phyloP scores from a whole-genome alignment of 257 asterid species.

The Gynochthodes officinalis region DNA sequence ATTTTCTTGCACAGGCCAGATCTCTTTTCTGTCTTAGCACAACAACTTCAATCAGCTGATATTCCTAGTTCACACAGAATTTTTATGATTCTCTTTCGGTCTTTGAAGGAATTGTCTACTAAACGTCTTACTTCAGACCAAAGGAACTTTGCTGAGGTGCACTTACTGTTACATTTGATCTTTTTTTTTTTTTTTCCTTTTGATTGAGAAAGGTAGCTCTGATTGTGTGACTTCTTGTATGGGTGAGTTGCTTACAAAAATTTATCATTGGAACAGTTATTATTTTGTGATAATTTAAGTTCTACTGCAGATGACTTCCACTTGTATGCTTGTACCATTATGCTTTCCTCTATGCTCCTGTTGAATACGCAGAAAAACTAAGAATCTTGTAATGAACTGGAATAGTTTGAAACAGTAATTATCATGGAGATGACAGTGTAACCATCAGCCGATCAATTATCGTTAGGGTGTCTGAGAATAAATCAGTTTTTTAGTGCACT shows the following conservation, averaged over 20 bases:
- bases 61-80: constrained; percentile 85
- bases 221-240: not conserved
- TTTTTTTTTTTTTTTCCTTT: not conserved
- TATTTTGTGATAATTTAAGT: not conserved
- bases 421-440: not conserved
- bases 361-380: not conserved
- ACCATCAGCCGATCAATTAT: not conserved
- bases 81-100: constrained; percentile 83
- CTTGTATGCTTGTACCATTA: not conserved
- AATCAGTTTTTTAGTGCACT: not conserved
- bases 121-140: constrained; percentile 86
- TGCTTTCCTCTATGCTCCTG: not conserved
- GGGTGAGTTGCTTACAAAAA: not conserved
- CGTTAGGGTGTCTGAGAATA: not conserved
- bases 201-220: not conserved
- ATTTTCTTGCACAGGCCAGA: constrained; percentile 74
- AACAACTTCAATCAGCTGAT: constrained; percentile 83
- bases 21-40: constrained; percentile 83
- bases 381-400: not conserved
- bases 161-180: constrained; percentile 14
- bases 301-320: not conserved
- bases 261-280: not conserved
- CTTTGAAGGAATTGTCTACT: constrained; percentile 89
- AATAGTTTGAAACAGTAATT: not conserved
- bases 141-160: constrained; percentile 87